These are phyloP conservation scores for Hirsutella minnesotensis DNA, from an alignment of 2,329 filamentous ascomycete genomes.

Conservation along the genomic window DNA sequence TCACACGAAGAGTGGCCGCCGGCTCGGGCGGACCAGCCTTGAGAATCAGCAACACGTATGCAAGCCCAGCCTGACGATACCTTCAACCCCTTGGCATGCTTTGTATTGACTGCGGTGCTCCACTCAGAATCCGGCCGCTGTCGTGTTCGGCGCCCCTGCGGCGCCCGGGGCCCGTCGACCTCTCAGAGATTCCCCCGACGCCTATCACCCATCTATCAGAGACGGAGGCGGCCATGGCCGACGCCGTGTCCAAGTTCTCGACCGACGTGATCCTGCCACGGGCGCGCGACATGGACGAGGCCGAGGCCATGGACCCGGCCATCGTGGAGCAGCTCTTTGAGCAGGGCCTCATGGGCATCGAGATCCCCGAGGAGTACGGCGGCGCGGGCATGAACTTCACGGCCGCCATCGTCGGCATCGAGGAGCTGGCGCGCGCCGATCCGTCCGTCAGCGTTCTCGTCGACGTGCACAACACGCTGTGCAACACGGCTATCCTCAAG, in stretches of 20 bases:
- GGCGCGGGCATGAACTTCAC: constrained; percentile 99
- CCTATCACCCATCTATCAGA: constrained; percentile 91
- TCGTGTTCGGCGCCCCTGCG: constrained; percentile 47
- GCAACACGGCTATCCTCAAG: constrained; percentile 86
- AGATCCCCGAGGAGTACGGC: constrained; percentile 94
- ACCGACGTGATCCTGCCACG: constrained; percentile 80
- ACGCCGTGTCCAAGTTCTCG: constrained; percentile 84
- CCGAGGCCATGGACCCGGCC: constrained; percentile 79
- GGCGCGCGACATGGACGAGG: constrained; percentile 95
- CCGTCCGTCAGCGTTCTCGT: constrained; percentile 91
- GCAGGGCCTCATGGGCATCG: constrained; percentile 92
- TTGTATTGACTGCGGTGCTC: too few species aligned
- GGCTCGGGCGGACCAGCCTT: background rate
- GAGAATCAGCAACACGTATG: background rate
- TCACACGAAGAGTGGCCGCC: constrained; percentile 12
- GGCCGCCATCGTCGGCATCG: constrained; percentile 86
- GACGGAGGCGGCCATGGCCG: constrained; percentile 77
- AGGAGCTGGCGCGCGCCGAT: constrained; percentile 88
- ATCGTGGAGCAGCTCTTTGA: constrained; percentile 92
- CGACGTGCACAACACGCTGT: constrained; percentile 96
- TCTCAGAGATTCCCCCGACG: constrained; percentile 72
- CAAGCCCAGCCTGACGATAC: too few species aligned
- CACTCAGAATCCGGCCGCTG: constrained; percentile 33
- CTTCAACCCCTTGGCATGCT: background rate
- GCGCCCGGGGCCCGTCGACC: constrained; percentile 34